These are phyloP conservation scores for Boletus nobilissimus DNA, from an alignment of 1,284 basidiomycete genomes.

Conservation along the genomic window DNA sequence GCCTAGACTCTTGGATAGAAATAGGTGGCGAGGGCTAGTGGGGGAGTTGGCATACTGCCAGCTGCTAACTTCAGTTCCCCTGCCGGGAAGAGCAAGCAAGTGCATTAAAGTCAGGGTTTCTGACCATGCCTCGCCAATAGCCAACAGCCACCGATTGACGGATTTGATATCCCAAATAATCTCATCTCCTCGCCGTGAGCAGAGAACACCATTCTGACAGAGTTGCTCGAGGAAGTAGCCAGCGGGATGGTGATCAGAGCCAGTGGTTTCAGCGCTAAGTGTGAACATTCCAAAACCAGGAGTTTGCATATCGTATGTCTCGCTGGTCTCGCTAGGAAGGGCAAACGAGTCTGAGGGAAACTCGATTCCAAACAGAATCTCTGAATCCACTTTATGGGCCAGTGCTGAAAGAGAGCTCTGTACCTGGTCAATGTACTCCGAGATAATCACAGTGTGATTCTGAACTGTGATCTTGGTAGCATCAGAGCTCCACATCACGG, in stretches of 20 bases:
- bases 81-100: background rate
- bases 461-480: background rate
- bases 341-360: background rate
- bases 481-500: background rate
- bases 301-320: background rate
- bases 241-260: background rate
- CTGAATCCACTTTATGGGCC: background rate
- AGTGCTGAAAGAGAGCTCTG: background rate
- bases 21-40: background rate
- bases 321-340: background rate
- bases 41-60: background rate
- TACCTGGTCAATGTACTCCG: background rate
- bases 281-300: background rate
- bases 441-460: background rate
- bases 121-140: background rate
- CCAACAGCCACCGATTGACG: background rate
- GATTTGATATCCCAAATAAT: background rate
- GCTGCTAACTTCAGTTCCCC: background rate
- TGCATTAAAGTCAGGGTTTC: background rate
- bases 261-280: no score
- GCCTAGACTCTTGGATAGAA: background rate
- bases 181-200: background rate
- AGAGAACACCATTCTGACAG: background rate
- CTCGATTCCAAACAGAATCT: background rate
- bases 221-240: background rate